phyloP scores from a whole-genome alignment of 2,329 filamentous ascomycete species.

The Plenodomus tracheiphilus region DNA sequence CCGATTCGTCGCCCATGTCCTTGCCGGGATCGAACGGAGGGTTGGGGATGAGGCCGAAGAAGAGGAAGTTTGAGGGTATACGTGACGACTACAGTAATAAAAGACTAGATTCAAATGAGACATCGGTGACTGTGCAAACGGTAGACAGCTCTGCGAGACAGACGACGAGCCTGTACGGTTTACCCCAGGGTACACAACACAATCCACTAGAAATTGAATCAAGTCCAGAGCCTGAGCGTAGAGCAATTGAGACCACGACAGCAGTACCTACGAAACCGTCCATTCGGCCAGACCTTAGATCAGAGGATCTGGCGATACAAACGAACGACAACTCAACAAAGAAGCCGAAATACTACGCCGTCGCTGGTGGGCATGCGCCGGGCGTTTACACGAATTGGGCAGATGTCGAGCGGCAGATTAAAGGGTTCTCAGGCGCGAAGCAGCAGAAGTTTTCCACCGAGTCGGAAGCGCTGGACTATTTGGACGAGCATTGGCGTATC shows the following conservation, averaged over 20 bases:
- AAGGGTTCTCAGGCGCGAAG: slow-evolving; percentile 68
- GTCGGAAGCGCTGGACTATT: slow-evolving; percentile 78
- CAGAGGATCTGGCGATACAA: background rate
- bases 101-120: background rate
- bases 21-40: background rate
- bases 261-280: background rate
- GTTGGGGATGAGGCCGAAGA: slow-evolving; percentile 3
- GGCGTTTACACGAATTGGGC: slow-evolving; percentile 69
- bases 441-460: slow-evolving; percentile 52
- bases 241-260: background rate
- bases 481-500: slow-evolving; percentile 47
- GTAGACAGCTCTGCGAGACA: background rate
- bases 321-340: slow-evolving; percentile 21
- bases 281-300: too few relatives aligned
- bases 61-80: slow-evolving; percentile 10
- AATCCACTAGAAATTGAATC: slow-evolving; percentile 17
- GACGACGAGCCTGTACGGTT: background rate
- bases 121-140: background rate
- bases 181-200: slow-evolving; percentile 12
- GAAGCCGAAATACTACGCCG: slow-evolving; percentile 60
- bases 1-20: background rate
- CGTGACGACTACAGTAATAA: background rate
- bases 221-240: slow-evolving; percentile 14
- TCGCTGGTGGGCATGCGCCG: slow-evolving; percentile 59
- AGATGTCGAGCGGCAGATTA: slow-evolving; percentile 71